A percentile compares a stretch with the other conserved stretches of the same genome.
These are phyloP conservation scores for Camillea tinctor DNA, from an alignment of 2,329 filamentous ascomycete species.

Conservation along the genomic window DNA sequence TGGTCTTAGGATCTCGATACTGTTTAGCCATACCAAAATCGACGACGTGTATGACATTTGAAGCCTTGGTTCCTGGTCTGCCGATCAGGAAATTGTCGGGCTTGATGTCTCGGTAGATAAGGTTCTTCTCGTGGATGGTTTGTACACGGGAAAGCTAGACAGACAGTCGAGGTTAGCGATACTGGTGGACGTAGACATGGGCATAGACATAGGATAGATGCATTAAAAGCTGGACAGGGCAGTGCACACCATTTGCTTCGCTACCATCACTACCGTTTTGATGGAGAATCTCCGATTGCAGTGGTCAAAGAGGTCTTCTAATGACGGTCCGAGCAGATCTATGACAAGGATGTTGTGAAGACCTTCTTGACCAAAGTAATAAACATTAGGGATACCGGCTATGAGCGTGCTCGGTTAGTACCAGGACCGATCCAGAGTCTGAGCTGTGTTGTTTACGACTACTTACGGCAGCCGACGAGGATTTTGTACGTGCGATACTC, in stretches of 20 bases:
- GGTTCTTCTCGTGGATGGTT: constrained; percentile 96
- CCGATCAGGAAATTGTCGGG: constrained; percentile 99
- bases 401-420: constrained; percentile 25
- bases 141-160: constrained; percentile 82
- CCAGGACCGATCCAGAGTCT: constrained; percentile 5
- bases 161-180: constrained; percentile 29
- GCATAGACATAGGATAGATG: neutral
- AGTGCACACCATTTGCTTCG: constrained; percentile 85
- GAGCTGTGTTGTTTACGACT: constrained; percentile 15
- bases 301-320: constrained; percentile 97
- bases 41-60: constrained; percentile 97
- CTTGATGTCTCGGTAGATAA: constrained; percentile 99
- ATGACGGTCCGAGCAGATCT: constrained; percentile 87
- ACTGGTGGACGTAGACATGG: no score
- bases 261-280: constrained; percentile 99
- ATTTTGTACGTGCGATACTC: constrained; percentile 99
- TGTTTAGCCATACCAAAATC: constrained; percentile 99
- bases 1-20: constrained; percentile 97
- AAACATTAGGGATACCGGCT: constrained; percentile 99
- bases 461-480: constrained; percentile 96
- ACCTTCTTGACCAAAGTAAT: constrained; percentile 98
- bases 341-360: constrained; percentile 99
- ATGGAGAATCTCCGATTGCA: constrained; percentile 93
- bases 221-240: constrained; percentile 23
- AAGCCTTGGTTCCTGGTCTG: constrained; percentile 85